phyloP scores from a whole-genome alignment of 139 green algal species.

The Raphidocelis subcapitata region DNA sequence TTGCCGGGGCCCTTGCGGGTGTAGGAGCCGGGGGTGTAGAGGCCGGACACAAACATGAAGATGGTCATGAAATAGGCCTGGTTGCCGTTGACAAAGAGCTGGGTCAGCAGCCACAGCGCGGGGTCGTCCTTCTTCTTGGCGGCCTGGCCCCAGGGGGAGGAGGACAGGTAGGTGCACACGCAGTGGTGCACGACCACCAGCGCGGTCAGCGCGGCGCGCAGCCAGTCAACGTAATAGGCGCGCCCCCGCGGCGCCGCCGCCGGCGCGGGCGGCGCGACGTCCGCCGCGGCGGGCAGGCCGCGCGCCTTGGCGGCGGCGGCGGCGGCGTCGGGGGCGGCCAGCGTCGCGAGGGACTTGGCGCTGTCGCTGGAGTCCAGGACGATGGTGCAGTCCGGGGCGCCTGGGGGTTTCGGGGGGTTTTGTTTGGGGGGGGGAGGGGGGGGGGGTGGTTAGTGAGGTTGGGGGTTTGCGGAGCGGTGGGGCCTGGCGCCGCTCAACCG shows the following conservation, averaged over 20 bases:
- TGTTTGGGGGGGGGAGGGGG: too few species aligned
- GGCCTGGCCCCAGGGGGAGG: neutral
- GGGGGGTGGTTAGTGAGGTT: too few species aligned
- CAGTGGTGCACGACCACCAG: constrained; percentile 32
- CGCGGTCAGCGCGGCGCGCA: constrained; percentile 10
- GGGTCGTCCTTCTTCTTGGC: constrained; percentile 6
- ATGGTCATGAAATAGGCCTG: constrained; percentile 35
- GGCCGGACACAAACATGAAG: constrained; percentile 28
- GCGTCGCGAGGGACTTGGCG: too few species aligned
- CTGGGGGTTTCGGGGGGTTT: too few species aligned
- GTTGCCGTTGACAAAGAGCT: constrained; percentile 31
- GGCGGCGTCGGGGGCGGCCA: too few species aligned
- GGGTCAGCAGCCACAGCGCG: constrained; percentile 22
- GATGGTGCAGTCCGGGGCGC: too few species aligned
- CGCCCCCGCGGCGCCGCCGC: neutral
- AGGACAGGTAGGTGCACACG: constrained; percentile 8
- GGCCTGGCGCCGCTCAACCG: too few species aligned
- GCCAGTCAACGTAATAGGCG: constrained; percentile 28
- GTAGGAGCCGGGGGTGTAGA: constrained; percentile 14
- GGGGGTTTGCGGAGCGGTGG: too few species aligned
- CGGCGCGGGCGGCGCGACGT: too few species aligned
- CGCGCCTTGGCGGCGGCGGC: too few species aligned
- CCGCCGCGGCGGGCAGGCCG: too few species aligned
- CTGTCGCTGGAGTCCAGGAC: too few species aligned
- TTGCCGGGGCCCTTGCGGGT: constrained; percentile 7